These are phyloP conservation scores for Aureobasidium leucospermi DNA, from an alignment of 2,329 filamentous ascomycete species.

Conservation along the genomic window DNA sequence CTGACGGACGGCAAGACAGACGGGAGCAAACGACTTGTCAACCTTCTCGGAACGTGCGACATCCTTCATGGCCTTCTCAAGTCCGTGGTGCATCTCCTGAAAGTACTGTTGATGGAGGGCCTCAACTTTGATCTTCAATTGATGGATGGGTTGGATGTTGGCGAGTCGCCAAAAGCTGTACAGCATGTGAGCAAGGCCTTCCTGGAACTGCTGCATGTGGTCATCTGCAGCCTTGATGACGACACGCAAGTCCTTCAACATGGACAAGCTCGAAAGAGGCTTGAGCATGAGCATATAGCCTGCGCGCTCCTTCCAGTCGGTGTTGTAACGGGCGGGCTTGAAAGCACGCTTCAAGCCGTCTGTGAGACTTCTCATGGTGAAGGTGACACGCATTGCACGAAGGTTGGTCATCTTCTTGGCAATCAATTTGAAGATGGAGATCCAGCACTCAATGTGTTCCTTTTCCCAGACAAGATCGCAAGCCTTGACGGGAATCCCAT, in stretches of 20 bases:
- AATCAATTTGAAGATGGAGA: neutral
- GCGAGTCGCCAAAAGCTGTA: neutral
- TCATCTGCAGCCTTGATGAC: neutral
- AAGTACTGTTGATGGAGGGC: neutral
- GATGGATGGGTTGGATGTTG: neutral
- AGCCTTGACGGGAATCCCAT: neutral
- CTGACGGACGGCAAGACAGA: neutral
- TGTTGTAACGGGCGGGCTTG: neutral
- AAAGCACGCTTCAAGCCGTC: constrained; percentile 1
- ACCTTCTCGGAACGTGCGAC: neutral
- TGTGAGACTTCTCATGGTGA: neutral
- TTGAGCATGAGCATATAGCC: constrained; percentile 11
- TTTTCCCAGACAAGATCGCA: neutral
- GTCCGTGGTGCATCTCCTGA: neutral
- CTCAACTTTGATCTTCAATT: neutral
- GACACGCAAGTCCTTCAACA: neutral
- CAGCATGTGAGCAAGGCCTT: neutral
- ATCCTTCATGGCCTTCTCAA: neutral
- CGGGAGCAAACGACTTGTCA: neutral
- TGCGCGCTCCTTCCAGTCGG: constrained; percentile 2
- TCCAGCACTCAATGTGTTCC: constrained; percentile 3
- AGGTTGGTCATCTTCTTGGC: neutral
- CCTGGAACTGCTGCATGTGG: neutral
- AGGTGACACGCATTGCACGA: neutral
- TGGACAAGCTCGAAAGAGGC: neutral